Percentiles rank a stretch among this genome's conserved stretches.
phyloP scores from a whole-genome alignment of 2,329 filamentous ascomycete genomes.

The Nectriaceae sp. region DNA sequence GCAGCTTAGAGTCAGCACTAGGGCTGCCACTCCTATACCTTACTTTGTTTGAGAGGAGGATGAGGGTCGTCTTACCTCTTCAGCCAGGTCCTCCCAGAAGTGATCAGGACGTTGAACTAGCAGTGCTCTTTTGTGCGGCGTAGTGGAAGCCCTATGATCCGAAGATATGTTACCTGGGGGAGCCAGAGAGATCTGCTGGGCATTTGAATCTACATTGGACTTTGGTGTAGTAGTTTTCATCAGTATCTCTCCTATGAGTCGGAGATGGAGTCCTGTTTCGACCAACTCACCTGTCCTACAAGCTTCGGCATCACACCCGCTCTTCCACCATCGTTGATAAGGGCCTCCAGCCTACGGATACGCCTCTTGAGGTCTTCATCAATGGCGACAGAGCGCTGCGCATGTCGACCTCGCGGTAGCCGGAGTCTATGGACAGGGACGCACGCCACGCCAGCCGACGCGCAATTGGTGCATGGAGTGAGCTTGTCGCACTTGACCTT shows the following conservation, averaged over 20 bases:
- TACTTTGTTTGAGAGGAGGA: background rate
- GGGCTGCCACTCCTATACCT: too few relatives aligned
- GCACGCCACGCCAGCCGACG: slow-evolving; percentile 11
- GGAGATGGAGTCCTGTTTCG: background rate
- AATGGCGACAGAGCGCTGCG: slow-evolving; percentile 8
- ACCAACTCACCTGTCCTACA: background rate
- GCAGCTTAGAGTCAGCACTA: slow-evolving; percentile 1
- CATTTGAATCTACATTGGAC: background rate
- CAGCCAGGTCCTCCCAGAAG: slow-evolving; percentile 3
- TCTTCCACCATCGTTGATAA: slow-evolving; percentile 2
- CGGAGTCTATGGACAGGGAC: slow-evolving; percentile 16
- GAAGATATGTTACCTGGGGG: background rate
- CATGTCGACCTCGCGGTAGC: slow-evolving; percentile 19
- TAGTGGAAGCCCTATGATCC: too few relatives aligned
- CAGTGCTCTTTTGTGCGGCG: too few relatives aligned
- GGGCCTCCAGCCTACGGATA: slow-evolving; percentile 8
- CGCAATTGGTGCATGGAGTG: slow-evolving; percentile 21
- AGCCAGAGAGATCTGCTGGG: background rate
- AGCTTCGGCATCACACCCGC: background rate
- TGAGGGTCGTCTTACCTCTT: slow-evolving; percentile 1
- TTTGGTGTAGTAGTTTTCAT: background rate
- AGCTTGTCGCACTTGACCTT: slow-evolving; percentile 26
- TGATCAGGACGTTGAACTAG: background rate
- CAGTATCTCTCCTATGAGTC: background rate
- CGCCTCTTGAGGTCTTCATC: slow-evolving; percentile 9